Conservation (phyloP, 345 rosid species). For the Abelmoschus esculentus region DNA sequence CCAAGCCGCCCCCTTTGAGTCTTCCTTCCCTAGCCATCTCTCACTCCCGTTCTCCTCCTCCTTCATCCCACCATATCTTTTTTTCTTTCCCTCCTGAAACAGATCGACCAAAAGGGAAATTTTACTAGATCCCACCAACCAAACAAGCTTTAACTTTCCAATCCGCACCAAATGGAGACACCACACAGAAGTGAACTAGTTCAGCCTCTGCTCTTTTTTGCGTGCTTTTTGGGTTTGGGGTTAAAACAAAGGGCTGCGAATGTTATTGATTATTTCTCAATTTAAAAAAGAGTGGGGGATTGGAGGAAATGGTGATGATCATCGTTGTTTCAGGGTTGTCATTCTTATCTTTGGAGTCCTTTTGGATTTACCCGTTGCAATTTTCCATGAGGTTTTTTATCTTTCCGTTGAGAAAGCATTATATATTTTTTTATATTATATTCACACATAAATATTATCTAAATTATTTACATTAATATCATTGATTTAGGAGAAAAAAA, state of each 20-base stretch:
- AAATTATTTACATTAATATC: no score
- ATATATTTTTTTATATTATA: no score
- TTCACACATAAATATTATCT: no score
- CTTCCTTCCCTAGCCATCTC: constrained; percentile 9
- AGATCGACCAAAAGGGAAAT: background rate
- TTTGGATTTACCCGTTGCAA: no score
- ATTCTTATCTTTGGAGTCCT: no score
- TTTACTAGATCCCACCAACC: constrained; percentile 7
- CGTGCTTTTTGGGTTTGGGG: constrained; percentile 1
- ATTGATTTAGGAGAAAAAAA: no score
- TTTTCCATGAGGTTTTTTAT: no score
- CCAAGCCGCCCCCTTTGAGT: constrained; percentile 1
- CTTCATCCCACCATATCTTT: constrained; percentile 6
- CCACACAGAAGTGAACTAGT: background rate
- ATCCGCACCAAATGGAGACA: constrained; percentile 25
- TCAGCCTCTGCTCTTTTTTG: background rate
- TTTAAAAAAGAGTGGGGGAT: background rate
- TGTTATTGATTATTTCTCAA: background rate
- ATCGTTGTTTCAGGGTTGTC: no score
- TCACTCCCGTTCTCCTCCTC: background rate
- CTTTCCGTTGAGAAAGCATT: no score
- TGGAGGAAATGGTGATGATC: background rate
- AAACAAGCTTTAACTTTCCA: constrained; percentile 13
- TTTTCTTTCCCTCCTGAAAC: background rate
- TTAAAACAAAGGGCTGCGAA: background rate